These are phyloP conservation scores for Stipa capillata DNA, from an alignment of 176 grass and related monocot species.

Conservation along the genomic window DNA sequence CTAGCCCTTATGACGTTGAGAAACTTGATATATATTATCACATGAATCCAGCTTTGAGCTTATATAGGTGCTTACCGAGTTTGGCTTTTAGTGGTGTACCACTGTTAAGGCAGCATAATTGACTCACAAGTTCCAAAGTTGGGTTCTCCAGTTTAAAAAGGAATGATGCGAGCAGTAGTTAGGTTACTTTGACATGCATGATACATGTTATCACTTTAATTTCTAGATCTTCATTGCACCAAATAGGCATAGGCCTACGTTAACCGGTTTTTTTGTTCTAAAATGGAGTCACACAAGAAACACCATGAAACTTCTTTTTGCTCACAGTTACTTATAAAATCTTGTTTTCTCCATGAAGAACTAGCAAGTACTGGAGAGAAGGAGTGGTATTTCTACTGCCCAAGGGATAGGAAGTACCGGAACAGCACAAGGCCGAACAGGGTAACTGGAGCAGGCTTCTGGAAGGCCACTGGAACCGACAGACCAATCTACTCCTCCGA, in stretches of 20 bases:
- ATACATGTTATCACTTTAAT: neutral
- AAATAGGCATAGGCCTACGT: neutral
- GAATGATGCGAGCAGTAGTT: neutral
- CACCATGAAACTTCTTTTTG: neutral
- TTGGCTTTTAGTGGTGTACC: neutral
- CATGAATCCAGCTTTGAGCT: neutral
- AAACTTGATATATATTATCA: neutral
- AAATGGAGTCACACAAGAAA: neutral
- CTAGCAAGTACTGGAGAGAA: conserved; percentile 92
- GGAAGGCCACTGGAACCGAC: conserved; percentile 98
- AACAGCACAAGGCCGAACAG: conserved; percentile 92
- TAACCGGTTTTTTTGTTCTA: neutral
- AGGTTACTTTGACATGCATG: neutral
- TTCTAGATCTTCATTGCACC: neutral
- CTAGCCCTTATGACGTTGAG: neutral
- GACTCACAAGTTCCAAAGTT: neutral
- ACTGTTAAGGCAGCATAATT: neutral
- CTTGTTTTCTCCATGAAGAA: conserved; percentile 33
- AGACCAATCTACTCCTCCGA: conserved; percentile 93
- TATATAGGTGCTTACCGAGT: neutral
- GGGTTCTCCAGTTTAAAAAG: neutral
- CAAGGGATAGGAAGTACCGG: conserved; percentile 92
- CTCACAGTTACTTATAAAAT: neutral
- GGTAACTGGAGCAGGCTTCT: conserved; percentile 90
- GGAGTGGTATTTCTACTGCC: conserved; percentile 99